Evolutionary conservation across 2,329 filamentous ascomycete species (phyloP).

Genomic region (Epichloe coenophiala): DNA sequence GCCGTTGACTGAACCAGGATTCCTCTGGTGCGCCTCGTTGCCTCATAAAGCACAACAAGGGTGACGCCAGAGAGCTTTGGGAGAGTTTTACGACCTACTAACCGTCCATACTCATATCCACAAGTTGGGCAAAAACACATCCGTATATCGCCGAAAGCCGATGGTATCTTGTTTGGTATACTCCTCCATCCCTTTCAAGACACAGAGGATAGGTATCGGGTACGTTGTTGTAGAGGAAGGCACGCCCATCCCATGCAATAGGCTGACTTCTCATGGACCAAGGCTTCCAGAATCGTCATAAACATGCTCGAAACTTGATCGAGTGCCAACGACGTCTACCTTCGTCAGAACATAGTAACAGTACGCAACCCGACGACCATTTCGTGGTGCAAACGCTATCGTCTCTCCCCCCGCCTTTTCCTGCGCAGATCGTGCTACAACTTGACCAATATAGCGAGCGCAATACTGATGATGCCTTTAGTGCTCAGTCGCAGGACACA

Average conservation of each 20-base stretch:
- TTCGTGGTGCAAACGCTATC: neutral
- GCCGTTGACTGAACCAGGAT: neutral
- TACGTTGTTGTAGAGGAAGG: conserved; percentile 7
- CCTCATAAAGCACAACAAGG: neutral
- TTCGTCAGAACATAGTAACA: neutral
- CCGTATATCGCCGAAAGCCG: conserved; percentile 6
- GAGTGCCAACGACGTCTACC: neutral
- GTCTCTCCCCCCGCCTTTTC: too few species aligned
- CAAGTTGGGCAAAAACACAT: conserved; percentile 4
- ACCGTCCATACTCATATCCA: conserved; percentile 7
- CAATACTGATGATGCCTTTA: too few species aligned
- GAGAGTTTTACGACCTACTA: neutral
- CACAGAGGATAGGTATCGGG: conserved; percentile 1
- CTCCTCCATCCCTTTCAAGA: neutral
- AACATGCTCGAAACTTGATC: neutral
- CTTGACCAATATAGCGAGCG: neutral
- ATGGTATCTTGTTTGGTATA: neutral
- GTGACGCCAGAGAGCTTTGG: conserved; percentile 3
- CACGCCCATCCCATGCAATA: conserved; percentile 13
- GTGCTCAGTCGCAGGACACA: too few species aligned
- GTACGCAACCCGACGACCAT: neutral
- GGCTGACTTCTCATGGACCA: conserved; percentile 11
- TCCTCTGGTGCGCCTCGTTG: neutral
- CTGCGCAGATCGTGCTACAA: neutral
- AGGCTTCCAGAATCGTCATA: conserved; percentile 8